Conservation (phyloP, 345 rosid species). For the Eucalyptus guilfoylei region DNA sequence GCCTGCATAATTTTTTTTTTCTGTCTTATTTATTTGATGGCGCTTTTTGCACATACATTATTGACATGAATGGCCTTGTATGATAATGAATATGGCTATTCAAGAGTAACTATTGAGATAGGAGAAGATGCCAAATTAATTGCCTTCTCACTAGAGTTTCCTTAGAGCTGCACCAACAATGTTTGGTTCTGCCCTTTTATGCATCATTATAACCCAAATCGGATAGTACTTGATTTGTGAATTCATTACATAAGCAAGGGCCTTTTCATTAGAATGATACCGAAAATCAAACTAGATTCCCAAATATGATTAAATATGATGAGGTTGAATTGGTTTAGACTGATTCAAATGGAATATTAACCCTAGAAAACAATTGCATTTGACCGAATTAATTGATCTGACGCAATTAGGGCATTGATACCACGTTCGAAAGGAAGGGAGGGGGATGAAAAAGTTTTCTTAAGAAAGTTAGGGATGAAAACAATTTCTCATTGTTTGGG, state of each 20-base stretch:
- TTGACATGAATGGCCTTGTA: neutral
- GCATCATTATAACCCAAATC: neutral
- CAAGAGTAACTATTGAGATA: neutral
- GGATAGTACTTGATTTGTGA: neutral
- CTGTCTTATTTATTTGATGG: fast-evolving
- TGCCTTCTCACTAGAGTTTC: neutral
- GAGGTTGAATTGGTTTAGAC: neutral
- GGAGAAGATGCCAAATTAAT: neutral
- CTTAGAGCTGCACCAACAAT: too few relatives aligned
- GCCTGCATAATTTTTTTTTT: neutral
- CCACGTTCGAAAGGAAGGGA: fast-evolving
- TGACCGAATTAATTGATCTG: fast-evolving
- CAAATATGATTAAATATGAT: neutral
- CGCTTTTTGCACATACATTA: neutral
- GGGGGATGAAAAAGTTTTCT: neutral
- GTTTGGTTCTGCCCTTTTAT: neutral
- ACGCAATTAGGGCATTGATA: fast-evolving
- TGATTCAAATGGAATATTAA: neutral
- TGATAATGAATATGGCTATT: neutral
- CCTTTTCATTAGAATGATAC: neutral
- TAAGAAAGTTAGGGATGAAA: neutral
- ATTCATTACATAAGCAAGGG: neutral
- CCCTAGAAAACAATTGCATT: neutral
- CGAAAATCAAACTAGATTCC: neutral
- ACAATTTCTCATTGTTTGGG: neutral